Evolutionary conservation across 768 basidiomycete genomes (phyloP).

Genomic region (Tricholoma terreum): DNA sequence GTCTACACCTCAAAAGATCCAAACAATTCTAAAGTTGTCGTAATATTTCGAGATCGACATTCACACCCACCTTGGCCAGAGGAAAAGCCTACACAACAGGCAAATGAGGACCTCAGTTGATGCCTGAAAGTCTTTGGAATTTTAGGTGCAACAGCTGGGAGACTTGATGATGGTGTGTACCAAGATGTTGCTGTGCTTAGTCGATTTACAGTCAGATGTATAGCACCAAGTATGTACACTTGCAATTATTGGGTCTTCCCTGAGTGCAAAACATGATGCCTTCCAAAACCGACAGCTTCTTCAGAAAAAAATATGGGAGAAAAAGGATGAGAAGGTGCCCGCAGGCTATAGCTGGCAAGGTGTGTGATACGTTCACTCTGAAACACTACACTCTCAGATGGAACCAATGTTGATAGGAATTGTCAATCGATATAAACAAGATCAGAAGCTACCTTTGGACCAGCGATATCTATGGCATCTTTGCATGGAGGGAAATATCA

Average conservation of each 20-base stretch:
- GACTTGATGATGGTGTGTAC: background rate
- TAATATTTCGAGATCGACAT: background rate
- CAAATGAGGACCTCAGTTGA: background rate
- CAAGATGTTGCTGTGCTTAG: too few species aligned
- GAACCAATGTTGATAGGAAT: too few species aligned
- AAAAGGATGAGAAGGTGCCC: background rate
- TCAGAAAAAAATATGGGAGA: background rate
- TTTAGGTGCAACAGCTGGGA: background rate
- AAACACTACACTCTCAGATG: too few species aligned
- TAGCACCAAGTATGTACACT: background rate
- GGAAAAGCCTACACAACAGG: background rate
- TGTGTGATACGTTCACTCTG: background rate
- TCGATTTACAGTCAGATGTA: too few species aligned
- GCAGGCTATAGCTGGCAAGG: background rate
- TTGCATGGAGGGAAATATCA: background rate
- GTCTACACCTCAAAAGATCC: conserved; percentile 1
- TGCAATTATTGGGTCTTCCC: background rate
- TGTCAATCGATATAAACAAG: background rate
- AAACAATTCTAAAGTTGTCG: background rate
- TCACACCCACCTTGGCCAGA: conserved; percentile 2
- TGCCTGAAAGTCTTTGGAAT: background rate
- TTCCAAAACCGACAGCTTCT: background rate
- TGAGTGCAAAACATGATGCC: background rate
- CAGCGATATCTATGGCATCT: conserved; percentile 1
- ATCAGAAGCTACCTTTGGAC: background rate